These are phyloP conservation scores for Mycena indigotica DNA, from an alignment of 768 basidiomycete genomes.

Conservation along the genomic window DNA sequence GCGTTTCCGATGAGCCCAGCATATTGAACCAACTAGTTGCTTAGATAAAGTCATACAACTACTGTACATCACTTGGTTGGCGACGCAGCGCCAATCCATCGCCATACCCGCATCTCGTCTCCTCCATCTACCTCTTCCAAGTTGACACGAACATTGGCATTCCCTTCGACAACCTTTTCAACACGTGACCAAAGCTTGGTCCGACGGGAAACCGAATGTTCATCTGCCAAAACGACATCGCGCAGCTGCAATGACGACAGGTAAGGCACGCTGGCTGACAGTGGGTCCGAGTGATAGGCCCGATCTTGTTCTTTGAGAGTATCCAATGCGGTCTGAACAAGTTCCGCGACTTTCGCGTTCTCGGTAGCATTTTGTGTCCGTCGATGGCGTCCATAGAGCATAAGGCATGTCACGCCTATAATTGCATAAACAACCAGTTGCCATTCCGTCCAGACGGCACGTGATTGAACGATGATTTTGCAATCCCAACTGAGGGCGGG, in stretches of 20 bases:
- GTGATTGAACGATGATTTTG: constrained; percentile 60
- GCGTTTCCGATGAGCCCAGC: constrained; percentile 51
- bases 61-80: constrained; percentile 3
- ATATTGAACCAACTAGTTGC: too few relatives aligned
- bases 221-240: constrained; percentile 80
- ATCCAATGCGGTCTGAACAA: constrained; percentile 80
- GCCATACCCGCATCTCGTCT: constrained; percentile 88
- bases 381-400: constrained; percentile 39
- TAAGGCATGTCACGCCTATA: constrained; percentile 10
- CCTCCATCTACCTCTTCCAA: constrained; percentile 83
- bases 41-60: background rate
- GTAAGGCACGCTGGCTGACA: constrained; percentile 72
- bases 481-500: constrained; percentile 71
- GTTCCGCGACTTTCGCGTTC: constrained; percentile 63
- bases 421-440: constrained; percentile 63
- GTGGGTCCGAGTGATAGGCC: constrained; percentile 80
- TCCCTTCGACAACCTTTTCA: constrained; percentile 83
- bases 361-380: constrained; percentile 59
- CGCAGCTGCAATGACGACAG: constrained; percentile 86
- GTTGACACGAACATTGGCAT: constrained; percentile 86
- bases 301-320: constrained; percentile 82
- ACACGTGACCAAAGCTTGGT: constrained; percentile 80
- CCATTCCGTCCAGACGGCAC: constrained; percentile 73
- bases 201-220: constrained; percentile 70
- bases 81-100: constrained; percentile 70